Conservation (phyloP, 306 rosid genomes). For the Acacia confusa region DNA sequence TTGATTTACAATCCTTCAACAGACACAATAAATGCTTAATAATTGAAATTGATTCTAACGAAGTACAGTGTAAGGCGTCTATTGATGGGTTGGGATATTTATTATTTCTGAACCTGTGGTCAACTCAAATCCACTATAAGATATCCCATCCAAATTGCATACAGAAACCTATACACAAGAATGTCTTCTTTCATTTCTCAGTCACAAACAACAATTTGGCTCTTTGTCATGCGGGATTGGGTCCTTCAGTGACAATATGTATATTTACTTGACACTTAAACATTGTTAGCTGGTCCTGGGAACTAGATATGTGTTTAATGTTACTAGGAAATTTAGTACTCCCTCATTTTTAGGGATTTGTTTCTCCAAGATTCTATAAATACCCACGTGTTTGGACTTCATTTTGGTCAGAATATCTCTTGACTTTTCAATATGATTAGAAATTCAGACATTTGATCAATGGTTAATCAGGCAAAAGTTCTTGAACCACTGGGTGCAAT, state of each 20-base stretch:
- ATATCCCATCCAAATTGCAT: background rate
- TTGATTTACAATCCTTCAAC: background rate
- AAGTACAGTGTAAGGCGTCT: background rate
- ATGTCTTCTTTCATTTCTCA: background rate
- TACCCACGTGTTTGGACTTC: background rate
- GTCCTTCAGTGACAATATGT: slow-evolving; percentile 3
- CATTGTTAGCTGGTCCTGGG: background rate
- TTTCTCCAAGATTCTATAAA: background rate
- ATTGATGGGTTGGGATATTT: slow-evolving; percentile 6
- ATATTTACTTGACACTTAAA: background rate
- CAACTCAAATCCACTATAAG: background rate
- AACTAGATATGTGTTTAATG: background rate
- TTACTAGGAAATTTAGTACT: background rate
- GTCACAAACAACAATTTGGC: slow-evolving; percentile 4
- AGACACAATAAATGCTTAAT: background rate
- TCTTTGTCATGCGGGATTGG: background rate
- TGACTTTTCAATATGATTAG: background rate
- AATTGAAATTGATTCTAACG: background rate
- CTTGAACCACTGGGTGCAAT: slow-evolving; percentile 93
- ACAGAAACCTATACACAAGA: background rate
- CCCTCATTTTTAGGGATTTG: background rate
- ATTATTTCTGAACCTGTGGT: background rate
- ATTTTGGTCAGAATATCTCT: background rate
- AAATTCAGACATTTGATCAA: background rate
- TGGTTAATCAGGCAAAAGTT: slow-evolving; percentile 73